Conservation (phyloP, 768 basidiomycete species). For the Pleurotus tuber-regium region DNA sequence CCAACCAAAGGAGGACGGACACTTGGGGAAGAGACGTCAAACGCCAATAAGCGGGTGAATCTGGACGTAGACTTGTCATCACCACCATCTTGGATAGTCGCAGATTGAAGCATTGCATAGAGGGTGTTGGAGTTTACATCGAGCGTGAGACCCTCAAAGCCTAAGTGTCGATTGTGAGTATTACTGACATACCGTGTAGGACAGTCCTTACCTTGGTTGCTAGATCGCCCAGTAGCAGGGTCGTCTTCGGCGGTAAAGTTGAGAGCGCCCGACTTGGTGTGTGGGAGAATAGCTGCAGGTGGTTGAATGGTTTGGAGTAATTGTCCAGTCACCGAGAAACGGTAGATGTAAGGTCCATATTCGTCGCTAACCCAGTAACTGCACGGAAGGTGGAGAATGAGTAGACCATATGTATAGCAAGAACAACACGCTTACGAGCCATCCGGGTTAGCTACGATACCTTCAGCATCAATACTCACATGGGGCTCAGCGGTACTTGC, state of each 20-base stretch:
- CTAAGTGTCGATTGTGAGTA: conserved; percentile 22
- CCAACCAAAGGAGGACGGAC: conserved; percentile 40
- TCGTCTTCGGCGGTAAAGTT: conserved; percentile 50
- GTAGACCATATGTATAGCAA: not conserved
- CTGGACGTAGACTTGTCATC: conserved; percentile 41
- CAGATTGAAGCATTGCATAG: conserved; percentile 63
- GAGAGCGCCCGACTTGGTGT: conserved; percentile 36
- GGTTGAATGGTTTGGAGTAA: conserved; percentile 59
- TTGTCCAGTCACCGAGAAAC: conserved; percentile 41
- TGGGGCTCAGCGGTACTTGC: conserved; percentile 39
- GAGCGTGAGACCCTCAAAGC: conserved; percentile 59
- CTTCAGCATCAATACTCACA: conserved; percentile 57
- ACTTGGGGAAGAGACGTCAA: conserved; percentile 37
- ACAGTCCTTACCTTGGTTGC: conserved; percentile 49
- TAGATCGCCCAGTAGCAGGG: conserved; percentile 50
- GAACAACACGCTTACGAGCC: conserved; percentile 42
- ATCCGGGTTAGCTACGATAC: conserved; percentile 53
- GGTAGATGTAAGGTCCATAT: conserved; percentile 67
- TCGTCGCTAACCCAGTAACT: conserved; percentile 70
- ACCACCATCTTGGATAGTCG: conserved; percentile 64
- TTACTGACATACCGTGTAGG: not conserved
- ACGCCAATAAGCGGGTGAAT: conserved; percentile 57
- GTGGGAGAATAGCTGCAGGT: conserved; percentile 54
- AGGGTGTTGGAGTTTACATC: conserved; percentile 45
- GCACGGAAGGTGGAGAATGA: not conserved